Evolutionary conservation across 768 basidiomycete genomes (phyloP).

Genomic region (Boletus rufocinnamomeus): DNA sequence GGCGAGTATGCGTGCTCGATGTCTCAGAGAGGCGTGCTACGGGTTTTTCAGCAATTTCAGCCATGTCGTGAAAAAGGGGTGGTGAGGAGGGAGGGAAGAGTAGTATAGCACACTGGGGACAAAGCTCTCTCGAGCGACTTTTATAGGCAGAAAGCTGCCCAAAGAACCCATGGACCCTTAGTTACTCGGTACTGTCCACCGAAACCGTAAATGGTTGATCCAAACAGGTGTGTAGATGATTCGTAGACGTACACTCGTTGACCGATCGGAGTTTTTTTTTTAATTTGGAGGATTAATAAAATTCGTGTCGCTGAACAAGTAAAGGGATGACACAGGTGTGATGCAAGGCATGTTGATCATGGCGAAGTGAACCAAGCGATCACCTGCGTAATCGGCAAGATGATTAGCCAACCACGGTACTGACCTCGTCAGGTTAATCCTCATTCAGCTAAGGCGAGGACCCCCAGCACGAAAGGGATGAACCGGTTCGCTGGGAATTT

Average conservation of each 20-base stretch:
- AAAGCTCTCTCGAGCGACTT: slow-evolving; percentile 3
- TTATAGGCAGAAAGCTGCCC: slow-evolving; percentile 23
- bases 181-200: not conserved
- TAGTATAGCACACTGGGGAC: not conserved
- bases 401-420: slow-evolving; percentile 1
- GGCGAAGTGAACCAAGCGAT: not conserved
- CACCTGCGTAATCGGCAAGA: slow-evolving; percentile 17
- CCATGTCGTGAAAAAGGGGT: slow-evolving; percentile 22
- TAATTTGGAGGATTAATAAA: slow-evolving; percentile 1
- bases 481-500: slow-evolving; percentile 10
- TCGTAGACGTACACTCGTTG: not conserved
- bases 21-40: slow-evolving; percentile 23
- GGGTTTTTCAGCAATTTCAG: slow-evolving; percentile 22
- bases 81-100: not conserved
- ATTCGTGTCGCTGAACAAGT: not conserved
- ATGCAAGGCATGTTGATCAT: not conserved
- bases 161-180: not conserved
- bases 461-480: not conserved
- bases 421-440: slow-evolving; percentile 12
- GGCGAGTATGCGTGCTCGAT: slow-evolving; percentile 15
- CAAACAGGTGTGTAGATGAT: slow-evolving; percentile 1
- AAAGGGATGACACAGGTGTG: not conserved
- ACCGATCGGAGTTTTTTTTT: slow-evolving; percentile 13
- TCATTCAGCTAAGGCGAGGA: not conserved
- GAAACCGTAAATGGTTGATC: slow-evolving; percentile 8